A percentile compares a stretch with the other conserved stretches of the same genome.
Evolutionary conservation across 768 basidiomycete genomes (phyloP).

Genomic region (Kwoniella pini): DNA sequence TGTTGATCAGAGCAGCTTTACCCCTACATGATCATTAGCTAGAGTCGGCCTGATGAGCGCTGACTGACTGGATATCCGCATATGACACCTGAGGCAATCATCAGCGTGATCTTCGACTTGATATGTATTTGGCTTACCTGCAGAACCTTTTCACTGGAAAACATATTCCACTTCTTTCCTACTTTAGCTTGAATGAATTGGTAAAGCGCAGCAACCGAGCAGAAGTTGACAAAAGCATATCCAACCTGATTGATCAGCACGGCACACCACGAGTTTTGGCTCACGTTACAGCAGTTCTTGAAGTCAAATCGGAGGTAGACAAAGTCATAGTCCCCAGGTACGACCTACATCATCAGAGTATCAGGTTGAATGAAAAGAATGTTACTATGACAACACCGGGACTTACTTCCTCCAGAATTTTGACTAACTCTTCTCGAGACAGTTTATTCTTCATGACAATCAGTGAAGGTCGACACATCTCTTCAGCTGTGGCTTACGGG

Average conservation of each 20-base stretch:
- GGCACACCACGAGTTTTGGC: background rate
- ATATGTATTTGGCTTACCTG: constrained; percentile 33
- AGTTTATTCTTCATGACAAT: constrained; percentile 45
- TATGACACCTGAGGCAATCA: constrained; percentile 40
- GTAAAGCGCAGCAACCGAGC: constrained; percentile 34
- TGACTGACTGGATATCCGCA: constrained; percentile 50
- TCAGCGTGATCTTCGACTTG: constrained; percentile 8
- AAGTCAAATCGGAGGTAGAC: constrained; percentile 54
- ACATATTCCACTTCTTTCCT: constrained; percentile 51
- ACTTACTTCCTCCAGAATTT: constrained; percentile 49
- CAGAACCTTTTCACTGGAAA: constrained; percentile 52
- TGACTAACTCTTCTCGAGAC: constrained; percentile 47
- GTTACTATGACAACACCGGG: no score
- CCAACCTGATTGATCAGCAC: constrained; percentile 38
- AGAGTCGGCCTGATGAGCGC: background rate
- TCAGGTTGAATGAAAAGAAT: no score
- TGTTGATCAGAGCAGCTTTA: constrained; percentile 46
- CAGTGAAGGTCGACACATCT: background rate
- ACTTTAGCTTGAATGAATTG: constrained; percentile 44
- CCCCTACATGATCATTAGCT: constrained; percentile 29
- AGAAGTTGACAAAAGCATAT: constrained; percentile 54
- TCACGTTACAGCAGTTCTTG: constrained; percentile 51
- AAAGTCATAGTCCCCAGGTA: constrained; percentile 51
- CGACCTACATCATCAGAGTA: no score
- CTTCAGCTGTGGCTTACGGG: constrained; percentile 34